Evolutionary conservation across 306 rosid genomes (phyloP).

Genomic region (Begonia fuchsioides): DNA sequence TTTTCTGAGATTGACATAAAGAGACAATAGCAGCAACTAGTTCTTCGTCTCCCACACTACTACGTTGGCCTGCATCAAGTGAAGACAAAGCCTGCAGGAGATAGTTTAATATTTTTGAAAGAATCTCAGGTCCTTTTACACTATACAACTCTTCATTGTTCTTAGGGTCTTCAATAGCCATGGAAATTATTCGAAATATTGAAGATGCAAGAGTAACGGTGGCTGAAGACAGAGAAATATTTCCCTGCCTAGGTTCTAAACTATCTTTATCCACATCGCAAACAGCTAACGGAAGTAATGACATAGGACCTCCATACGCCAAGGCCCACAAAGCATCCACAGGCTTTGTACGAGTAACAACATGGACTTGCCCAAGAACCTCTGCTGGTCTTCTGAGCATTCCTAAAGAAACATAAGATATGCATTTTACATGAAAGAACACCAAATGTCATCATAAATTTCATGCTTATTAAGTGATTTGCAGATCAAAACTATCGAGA

Average conservation of each 20-base stretch:
- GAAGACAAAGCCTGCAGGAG: conserved; percentile 70
- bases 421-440: too few relatives aligned
- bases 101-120: conserved; percentile 78
- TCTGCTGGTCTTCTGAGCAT: conserved; percentile 85
- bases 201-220: conserved; percentile 76
- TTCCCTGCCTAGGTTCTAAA: conserved; percentile 64
- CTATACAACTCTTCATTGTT: conserved; percentile 80
- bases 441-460: too few relatives aligned
- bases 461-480: too few relatives aligned
- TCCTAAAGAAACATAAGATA: conserved; percentile 35
- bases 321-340: conserved; percentile 89
- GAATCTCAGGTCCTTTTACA: conserved; percentile 86
- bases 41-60: conserved; percentile 80
- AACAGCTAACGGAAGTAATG: conserved; percentile 85
- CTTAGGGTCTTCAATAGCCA: conserved; percentile 59
- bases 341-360: conserved; percentile 74
- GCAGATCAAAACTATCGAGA: too few relatives aligned
- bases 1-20: conserved; percentile 72
- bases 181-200: conserved; percentile 64
- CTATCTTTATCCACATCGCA: conserved; percentile 50
- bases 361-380: conserved; percentile 96
- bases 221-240: conserved; percentile 45
- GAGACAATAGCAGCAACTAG: conserved; percentile 87
- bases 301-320: conserved; percentile 88
- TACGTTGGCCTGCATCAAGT: conserved; percentile 44